These are phyloP conservation scores for Paecilomyces sp. DNA, from an alignment of 2,329 filamentous ascomycete species.

Conservation along the genomic window DNA sequence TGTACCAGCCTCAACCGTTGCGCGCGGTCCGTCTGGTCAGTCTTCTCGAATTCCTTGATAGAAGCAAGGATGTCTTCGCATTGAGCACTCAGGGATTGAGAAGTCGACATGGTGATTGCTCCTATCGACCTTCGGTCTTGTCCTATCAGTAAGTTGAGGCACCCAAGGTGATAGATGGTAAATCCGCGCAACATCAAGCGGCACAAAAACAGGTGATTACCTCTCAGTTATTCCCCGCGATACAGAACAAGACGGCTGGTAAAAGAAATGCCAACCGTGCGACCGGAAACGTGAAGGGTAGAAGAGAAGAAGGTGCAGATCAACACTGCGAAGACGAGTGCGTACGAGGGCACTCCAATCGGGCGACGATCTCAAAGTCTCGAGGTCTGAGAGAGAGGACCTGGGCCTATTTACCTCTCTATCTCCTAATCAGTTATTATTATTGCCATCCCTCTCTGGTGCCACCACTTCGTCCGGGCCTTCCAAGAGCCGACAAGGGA, in stretches of 20 bases:
- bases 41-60: constrained; percentile 7
- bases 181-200: background rate
- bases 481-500: background rate
- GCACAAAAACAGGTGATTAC: background rate
- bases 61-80: constrained; percentile 5
- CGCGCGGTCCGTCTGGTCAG: constrained; percentile 4
- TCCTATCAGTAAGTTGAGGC: background rate
- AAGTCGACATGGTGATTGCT: background rate
- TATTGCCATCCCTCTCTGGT: background rate
- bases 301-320: background rate
- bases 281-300: background rate
- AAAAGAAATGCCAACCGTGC: background rate
- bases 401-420: background rate
- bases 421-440: background rate
- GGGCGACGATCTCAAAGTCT: background rate
- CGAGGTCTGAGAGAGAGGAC: background rate
- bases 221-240: background rate
- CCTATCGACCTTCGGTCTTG: background rate
- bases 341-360: background rate
- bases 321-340: background rate
- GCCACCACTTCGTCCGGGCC: background rate
- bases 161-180: background rate
- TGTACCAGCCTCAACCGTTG: constrained; percentile 8
- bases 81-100: constrained; percentile 6
- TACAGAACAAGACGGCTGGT: background rate